A percentile compares a stretch with the other conserved stretches of the same genome.
Evolutionary conservation across 768 basidiomycete species (phyloP).

Genomic region (Trametes elegans): DNA sequence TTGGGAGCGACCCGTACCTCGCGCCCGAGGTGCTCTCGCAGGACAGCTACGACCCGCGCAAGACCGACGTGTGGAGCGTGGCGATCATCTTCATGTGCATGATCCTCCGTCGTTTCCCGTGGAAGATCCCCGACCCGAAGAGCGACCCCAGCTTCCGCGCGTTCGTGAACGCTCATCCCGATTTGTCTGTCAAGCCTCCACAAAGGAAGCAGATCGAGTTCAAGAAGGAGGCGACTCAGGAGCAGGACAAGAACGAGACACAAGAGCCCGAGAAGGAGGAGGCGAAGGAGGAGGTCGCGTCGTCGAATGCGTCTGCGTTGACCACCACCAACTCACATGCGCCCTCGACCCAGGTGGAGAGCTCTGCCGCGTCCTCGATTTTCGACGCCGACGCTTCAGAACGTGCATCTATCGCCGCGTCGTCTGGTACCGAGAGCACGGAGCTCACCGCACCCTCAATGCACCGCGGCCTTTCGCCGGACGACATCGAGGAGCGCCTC

Average conservation of each 20-base stretch:
- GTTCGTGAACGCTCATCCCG: constrained; percentile 92
- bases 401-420: constrained; percentile 10
- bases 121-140: constrained; percentile 97
- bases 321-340: constrained; percentile 16
- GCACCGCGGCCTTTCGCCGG: constrained; percentile 7
- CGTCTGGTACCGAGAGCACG: constrained; percentile 16
- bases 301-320: background rate
- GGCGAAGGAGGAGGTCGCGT: constrained; percentile 7
- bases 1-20: constrained; percentile 97
- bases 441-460: constrained; percentile 22
- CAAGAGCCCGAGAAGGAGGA: background rate
- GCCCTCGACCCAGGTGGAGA: constrained; percentile 18
- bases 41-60: constrained; percentile 88
- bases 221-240: constrained; percentile 6
- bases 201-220: constrained; percentile 13
- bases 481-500: constrained; percentile 12
- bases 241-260: background rate
- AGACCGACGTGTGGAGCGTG: constrained; percentile 98
- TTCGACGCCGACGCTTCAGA: constrained; percentile 14
- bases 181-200: constrained; percentile 51
- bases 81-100: constrained; percentile 99
- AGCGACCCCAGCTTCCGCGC: constrained; percentile 88
- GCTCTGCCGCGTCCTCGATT: constrained; percentile 10
- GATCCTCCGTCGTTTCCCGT: constrained; percentile 95
- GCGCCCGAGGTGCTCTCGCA: constrained; percentile 90